These are phyloP conservation scores for Trypanosoma avium DNA, from an alignment of 208 protist genomes.

Conservation along the genomic window DNA sequence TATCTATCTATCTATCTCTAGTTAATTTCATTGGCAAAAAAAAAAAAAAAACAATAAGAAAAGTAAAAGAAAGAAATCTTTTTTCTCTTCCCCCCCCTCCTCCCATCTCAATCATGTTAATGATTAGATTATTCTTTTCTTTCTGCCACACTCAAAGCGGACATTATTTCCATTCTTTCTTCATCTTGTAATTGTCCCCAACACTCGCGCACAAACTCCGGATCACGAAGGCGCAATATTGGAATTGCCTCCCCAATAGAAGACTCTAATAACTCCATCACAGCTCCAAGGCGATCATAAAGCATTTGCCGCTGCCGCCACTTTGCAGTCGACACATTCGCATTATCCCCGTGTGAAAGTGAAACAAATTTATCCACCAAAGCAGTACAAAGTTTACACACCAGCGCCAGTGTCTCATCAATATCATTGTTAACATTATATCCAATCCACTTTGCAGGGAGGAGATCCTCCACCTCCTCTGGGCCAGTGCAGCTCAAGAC, in stretches of 20 bases:
- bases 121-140: conserved; percentile 7
- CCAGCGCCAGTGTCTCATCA: conserved; percentile 83
- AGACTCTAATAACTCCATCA: conserved; percentile 89
- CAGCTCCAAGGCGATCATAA: conserved; percentile 72
- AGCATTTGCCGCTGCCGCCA: conserved; percentile 84
- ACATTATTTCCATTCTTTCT: conserved; percentile 79
- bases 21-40: background rate
- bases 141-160: conserved; percentile 53
- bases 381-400: conserved; percentile 88
- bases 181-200: conserved; percentile 86
- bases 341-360: conserved; percentile 73
- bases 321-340: conserved; percentile 77
- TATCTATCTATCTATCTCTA: conserved; percentile 1
- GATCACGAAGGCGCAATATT: conserved; percentile 72
- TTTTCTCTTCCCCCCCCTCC: no score
- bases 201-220: conserved; percentile 77
- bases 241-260: conserved; percentile 87
- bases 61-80: conserved; percentile 1
- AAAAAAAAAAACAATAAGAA: background rate
- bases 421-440: conserved; percentile 81
- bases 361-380: conserved; percentile 84
- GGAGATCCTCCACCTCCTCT: conserved; percentile 84
- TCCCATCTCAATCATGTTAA: background rate
- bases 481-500: conserved; percentile 73
- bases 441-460: conserved; percentile 87